These are phyloP conservation scores for Saururus chinensis DNA, from an alignment of 164 flowering plant genomes.

Conservation along the genomic window DNA sequence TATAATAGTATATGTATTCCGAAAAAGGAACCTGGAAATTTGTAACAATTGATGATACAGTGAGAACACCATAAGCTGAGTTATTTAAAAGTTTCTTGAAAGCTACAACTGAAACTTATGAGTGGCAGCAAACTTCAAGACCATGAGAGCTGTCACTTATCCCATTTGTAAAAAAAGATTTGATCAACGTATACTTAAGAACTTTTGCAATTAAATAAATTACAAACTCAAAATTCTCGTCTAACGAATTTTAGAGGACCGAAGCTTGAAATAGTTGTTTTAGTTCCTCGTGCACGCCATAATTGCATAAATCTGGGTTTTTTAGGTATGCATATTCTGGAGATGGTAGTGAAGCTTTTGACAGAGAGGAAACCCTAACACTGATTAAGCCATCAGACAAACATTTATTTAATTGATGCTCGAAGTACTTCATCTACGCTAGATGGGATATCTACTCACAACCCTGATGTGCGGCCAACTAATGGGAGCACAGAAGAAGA, in stretches of 20 bases:
- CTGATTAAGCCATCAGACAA: slow-evolving; percentile 57
- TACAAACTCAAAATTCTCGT: no score
- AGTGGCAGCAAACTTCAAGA: no score
- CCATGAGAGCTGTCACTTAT: no score
- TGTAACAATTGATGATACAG: neutral
- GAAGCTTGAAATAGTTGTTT: neutral
- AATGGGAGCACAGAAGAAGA: slow-evolving; percentile 59
- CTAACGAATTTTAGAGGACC: no score
- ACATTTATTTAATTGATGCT: slow-evolving; percentile 36
- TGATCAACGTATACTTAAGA: no score
- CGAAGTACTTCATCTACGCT: slow-evolving; percentile 13
- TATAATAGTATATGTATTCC: neutral
- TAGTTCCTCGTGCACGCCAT: no score
- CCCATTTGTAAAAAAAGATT: no score
- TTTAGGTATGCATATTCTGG: slow-evolving; percentile 74
- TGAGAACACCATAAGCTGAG: no score
- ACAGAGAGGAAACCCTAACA: slow-evolving; percentile 52
- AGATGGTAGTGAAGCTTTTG: slow-evolving; percentile 71
- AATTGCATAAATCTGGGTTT: neutral
- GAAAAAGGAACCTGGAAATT: no score
- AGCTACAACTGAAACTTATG: no score
- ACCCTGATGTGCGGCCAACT: slow-evolving; percentile 13
- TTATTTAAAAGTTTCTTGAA: no score
- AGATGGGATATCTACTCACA: slow-evolving; percentile 26
- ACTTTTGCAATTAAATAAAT: no score